These are phyloP conservation scores for Tephrocybe rancida DNA, from an alignment of 768 basidiomycete species.

Conservation along the genomic window DNA sequence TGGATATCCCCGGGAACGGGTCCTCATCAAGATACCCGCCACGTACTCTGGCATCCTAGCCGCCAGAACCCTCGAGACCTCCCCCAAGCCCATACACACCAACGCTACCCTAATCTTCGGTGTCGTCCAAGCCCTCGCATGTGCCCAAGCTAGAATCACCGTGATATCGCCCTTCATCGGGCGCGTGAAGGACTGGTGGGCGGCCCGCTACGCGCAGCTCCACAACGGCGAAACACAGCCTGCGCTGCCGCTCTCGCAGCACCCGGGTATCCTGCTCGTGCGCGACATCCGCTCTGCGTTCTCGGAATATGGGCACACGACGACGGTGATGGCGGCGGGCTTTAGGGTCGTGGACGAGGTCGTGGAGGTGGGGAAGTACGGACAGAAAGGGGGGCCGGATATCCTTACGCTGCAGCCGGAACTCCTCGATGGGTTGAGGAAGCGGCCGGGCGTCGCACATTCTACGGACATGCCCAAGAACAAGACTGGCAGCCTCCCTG, in stretches of 20 bases:
- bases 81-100: conserved; percentile 27
- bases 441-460: conserved; percentile 6
- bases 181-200: conserved; percentile 41
- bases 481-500: neutral
- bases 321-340: conserved; percentile 37
- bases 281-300: conserved; percentile 29
- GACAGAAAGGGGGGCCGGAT: conserved; percentile 29
- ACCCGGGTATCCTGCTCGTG: conserved; percentile 34
- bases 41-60: conserved; percentile 36
- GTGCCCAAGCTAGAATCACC: conserved; percentile 34
- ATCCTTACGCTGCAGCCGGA: conserved; percentile 36
- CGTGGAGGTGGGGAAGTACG: conserved; percentile 28
- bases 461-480: neutral
- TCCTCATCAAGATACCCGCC: conserved; percentile 38
- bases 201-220: conserved; percentile 16
- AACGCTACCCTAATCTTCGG: conserved; percentile 40
- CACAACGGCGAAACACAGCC: conserved; percentile 11
- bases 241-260: conserved; percentile 24
- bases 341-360: conserved; percentile 35
- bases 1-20: conserved; percentile 26
- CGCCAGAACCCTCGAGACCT: conserved; percentile 28
- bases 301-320: conserved; percentile 22
- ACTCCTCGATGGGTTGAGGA: conserved; percentile 29
- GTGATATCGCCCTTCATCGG: conserved; percentile 40
- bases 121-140: conserved; percentile 35